Evolutionary conservation across 2,329 filamentous ascomycete species (phyloP), one percentile per base, ranked within the genome.

Genomic region (Coniochaeta pulveracea): DNA sequence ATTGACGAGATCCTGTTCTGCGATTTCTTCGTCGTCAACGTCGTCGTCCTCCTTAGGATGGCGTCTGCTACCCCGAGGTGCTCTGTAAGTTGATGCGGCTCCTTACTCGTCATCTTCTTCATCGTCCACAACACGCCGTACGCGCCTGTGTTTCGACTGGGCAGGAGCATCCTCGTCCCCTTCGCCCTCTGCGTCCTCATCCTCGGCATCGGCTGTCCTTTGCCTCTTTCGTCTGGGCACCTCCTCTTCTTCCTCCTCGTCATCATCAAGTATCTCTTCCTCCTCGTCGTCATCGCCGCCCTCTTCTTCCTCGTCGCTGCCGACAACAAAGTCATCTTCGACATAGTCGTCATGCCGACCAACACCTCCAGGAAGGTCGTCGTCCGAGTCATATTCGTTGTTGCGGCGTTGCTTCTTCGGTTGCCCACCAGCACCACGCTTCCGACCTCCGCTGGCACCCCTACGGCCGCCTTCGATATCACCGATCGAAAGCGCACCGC

Each of bases 311-410:
- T 85, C 80, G 43, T 85, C 82, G 46, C 79, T 85, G 4, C 66
- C 66, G 4, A 80, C 83, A 36, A 89, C 70, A 50, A 89, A 89
- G 37, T 80, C 83, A 47, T 89, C 83, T 21, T 80, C 80, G 49
- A 80, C 82, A 49, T 89, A 89, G 44, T 85, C 80, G 42, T 88
- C 80, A 38, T 79, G 69, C 34, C 72, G 70, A 19, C 68, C 67
- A 28, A 62, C 63, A 19, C 74, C 72, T 23, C 70, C 67, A 11
- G 74, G 72, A 22, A 77, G 63, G 38, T 83, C 80, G 43, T 85
- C 80, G 45, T 86, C 83, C 7, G 84, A 84, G 46, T 88, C 81
- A 39, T 85, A 82, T 44, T 83, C 81, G 38, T 66, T 62, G 24
- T 66, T 63, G 19, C 65, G 63, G 46, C 66, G 63, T 56, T 71